Evolutionary conservation across 208 protist species (phyloP), one percentile per base, ranked within the genome.

Genomic region (Phytomonas sp.): DNA sequence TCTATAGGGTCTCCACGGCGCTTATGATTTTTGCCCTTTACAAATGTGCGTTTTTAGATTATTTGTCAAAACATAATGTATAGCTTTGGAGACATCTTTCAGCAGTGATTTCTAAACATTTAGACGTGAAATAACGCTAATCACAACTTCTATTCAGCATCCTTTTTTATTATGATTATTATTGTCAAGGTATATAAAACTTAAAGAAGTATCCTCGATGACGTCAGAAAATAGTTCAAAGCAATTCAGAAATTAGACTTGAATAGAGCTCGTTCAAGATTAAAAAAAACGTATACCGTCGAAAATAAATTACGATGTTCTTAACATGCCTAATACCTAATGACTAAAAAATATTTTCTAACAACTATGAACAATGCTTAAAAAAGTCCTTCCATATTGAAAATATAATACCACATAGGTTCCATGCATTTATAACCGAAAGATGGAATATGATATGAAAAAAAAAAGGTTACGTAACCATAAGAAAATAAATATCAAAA

Each of bases 221-320:
- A 8, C 34, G 34, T 56, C 26, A 26, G 19, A 26, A 56, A 56
- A 56, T 56, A 56, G 6, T 5, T 56, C 45, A 56, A 56, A 26
- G 26, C 1, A 26, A 23, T 4, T 37, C 6, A 26, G 16, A 56
- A 56, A 56, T 56, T 11, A 56, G 1, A 26, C 10, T 26, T 23
- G 2, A 56, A 26, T 56, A 56, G 12, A 56, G 36, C 29, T 29
- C 5, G 34, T 62, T 1, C 6, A 37, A 67, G 14, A 14, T 29
- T 8, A n/a, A 72, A 52, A 59, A 32, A 70, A 61, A 0, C n/a
- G 49, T 67, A 56, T 56, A 37, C 26, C 63, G 61, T 29, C 12
- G 45, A 23, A 63, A 67, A 52, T 70, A 60, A 45, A 77, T n/a
- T 63, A 66, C 0, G 12, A 56, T 66, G 49, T 29, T 52, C 6